Conservation (phyloP, 2,329 filamentous ascomycete species). For the Diaporthe sp. region DNA sequence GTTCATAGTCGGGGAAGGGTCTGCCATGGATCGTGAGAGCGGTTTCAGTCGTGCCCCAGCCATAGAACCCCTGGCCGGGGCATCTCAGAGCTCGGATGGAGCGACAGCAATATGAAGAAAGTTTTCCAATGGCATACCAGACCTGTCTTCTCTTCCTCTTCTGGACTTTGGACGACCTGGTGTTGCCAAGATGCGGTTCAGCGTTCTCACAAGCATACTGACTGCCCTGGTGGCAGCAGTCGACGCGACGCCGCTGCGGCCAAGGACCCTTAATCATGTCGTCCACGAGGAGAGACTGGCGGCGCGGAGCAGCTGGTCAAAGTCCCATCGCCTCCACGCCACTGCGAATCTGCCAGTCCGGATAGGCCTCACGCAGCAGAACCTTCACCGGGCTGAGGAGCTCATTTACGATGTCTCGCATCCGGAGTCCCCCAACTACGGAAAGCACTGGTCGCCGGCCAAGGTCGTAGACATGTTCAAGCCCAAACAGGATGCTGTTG, state of each 20-base stretch:
- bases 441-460: constrained; percentile 61
- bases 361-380: constrained; percentile 61
- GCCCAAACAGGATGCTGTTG: constrained; percentile 59
- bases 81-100: constrained; percentile 29
- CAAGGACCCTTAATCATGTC: constrained; percentile 44
- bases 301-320: constrained; percentile 46
- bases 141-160: background rate
- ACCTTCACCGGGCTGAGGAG: constrained; percentile 61
- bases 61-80: constrained; percentile 14
- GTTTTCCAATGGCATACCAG: constrained; percentile 11
- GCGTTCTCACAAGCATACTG: constrained; percentile 44
- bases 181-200: constrained; percentile 45
- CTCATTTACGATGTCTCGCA: constrained; percentile 60
- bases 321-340: constrained; percentile 44
- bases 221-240: constrained; percentile 51
- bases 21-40: constrained; percentile 3
- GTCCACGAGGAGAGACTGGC: constrained; percentile 52
- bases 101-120: constrained; percentile 35
- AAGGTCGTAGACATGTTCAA: constrained; percentile 61
- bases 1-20: constrained; percentile 10
- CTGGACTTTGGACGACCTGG: constrained; percentile 33
- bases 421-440: constrained; percentile 60
- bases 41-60: constrained; percentile 39
- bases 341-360: constrained; percentile 52
- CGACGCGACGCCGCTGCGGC: constrained; percentile 44